A percentile compares a stretch with the other conserved stretches of the same genome.
phyloP scores from a whole-genome alignment of 2,329 filamentous ascomycete species.

The Nakataea oryzae region DNA sequence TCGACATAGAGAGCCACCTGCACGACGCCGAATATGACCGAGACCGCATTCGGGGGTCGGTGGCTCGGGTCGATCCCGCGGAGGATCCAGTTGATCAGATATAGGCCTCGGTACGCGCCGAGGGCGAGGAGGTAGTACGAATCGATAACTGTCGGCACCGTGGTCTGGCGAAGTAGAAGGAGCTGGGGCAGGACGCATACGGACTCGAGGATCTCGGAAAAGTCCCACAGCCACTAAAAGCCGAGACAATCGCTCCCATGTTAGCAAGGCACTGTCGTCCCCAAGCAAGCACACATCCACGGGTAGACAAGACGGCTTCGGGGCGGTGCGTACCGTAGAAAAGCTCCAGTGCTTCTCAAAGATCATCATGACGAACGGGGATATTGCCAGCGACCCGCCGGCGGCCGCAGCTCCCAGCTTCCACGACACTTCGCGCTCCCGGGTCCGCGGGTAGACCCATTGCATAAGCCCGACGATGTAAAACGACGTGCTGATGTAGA shows the following conservation, averaged over 20 bases:
- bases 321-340: constrained; percentile 30
- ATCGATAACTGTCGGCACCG: constrained; percentile 88
- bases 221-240: constrained; percentile 66
- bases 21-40: constrained; percentile 76
- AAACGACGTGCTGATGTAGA: constrained; percentile 74
- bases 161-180: constrained; percentile 85
- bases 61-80: constrained; percentile 51
- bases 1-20: constrained; percentile 87
- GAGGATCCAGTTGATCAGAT: constrained; percentile 85
- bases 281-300: not conserved
- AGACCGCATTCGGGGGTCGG: constrained; percentile 54
- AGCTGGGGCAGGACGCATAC: constrained; percentile 86
- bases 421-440: constrained; percentile 89
- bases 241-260: not conserved
- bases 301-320: not conserved
- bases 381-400: constrained; percentile 51
- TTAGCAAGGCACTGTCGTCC: constrained; percentile 8
- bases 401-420: constrained; percentile 68
- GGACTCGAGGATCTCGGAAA: constrained; percentile 86
- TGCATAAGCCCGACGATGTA: constrained; percentile 88
- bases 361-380: constrained; percentile 64
- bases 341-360: constrained; percentile 45
- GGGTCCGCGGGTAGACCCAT: constrained; percentile 73
- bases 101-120: constrained; percentile 78
- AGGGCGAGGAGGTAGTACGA: constrained; percentile 89